Evolutionary conservation across 306 rosid species (phyloP), one percentile per base, ranked within the genome.

Genomic region (Casuarina cunninghamiana): DNA sequence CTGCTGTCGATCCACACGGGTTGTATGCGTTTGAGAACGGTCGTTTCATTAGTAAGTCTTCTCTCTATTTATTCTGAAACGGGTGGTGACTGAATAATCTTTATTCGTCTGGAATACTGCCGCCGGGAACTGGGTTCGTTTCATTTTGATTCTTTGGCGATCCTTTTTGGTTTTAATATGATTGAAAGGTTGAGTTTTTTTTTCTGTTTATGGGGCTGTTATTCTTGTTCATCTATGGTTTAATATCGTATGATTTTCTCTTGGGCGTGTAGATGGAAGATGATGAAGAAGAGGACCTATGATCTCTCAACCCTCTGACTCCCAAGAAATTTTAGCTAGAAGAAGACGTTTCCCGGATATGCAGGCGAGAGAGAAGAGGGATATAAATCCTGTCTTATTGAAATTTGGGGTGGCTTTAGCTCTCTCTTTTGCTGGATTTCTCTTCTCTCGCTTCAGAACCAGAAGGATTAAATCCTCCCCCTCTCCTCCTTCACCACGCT

Each of bases 321-420:
- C 74, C 67, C 32, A 26, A 77, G 83, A 79, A 70, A 58, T 81
- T 21, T 69, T 79, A 65, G 77, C 54, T 65, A 7, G 53, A 68
- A 43, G 41, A 80, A 76, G 61, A 69, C 79, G 65, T 44, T 44
- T 86, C 71, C 51, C 35, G 53, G 54, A 48, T 53, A 53, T 49
- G 67, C 84, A 73, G 81, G 69, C 26, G 76, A 73, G 67, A 82
- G 87, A 86, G 75, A 86, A 78, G 73, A 74, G 61, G 70, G 86
- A 90, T 50, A 76, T 87, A 63, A 90, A 87, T 83, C 97, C 90
- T 70, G 11, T 82, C 65, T 49, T 95, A 43, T 21, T 92, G 63
- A 90, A 91, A 71, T 53, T 90, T 81, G 97, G 96, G 65, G 72
- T 92, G 81, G 95, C 89, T 77, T 78, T 95, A 55, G 93, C 89